Conservation (phyloP, 106 monocot genomes). For the Iris macrosiphon region DNA sequence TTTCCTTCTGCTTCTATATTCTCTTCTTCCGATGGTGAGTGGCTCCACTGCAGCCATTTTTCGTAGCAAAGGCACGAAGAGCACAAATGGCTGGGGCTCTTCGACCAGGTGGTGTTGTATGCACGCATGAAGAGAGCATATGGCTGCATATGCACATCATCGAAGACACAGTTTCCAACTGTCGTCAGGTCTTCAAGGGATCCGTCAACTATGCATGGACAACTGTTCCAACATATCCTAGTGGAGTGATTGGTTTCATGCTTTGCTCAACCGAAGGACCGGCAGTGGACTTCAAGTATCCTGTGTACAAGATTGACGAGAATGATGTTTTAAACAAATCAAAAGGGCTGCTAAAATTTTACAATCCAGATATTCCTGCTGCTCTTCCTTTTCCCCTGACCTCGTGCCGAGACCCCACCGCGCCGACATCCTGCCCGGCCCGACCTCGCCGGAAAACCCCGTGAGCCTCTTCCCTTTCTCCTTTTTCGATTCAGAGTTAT, state of each 20-base stretch:
- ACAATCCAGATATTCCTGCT: slow-evolving; percentile 89
- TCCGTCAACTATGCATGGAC: slow-evolving; percentile 98
- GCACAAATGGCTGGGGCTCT: no score
- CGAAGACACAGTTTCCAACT: slow-evolving; percentile 58
- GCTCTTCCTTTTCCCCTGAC: no score
- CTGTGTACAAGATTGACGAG: slow-evolving; percentile 60
- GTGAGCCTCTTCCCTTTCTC: no score
- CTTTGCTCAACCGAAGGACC: slow-evolving; percentile 96
- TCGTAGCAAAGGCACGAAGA: slow-evolving; percentile 62
- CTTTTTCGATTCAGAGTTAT: no score
- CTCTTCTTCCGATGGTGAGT: no score
- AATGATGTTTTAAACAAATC: slow-evolving; percentile 25
- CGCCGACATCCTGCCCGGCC: no score
- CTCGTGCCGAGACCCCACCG: no score
- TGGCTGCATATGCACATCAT: slow-evolving; percentile 98
- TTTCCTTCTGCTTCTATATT: no score
- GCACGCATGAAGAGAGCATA: slow-evolving; percentile 96
- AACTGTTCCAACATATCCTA: slow-evolving; percentile 92
- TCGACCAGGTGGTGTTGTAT: slow-evolving; percentile 82
- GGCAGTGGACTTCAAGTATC: slow-evolving; percentile 61
- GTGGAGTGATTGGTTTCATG: slow-evolving; percentile 98
- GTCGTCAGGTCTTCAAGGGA: slow-evolving; percentile 88
- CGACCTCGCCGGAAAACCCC: no score
- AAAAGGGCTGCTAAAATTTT: slow-evolving; percentile 73
- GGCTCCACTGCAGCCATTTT: no score